Percentiles rank a stretch among this genome's conserved stretches.
These are phyloP conservation scores for Penicillium verhagenii DNA, from an alignment of 495 filamentous ascomycete species.

Conservation along the genomic window DNA sequence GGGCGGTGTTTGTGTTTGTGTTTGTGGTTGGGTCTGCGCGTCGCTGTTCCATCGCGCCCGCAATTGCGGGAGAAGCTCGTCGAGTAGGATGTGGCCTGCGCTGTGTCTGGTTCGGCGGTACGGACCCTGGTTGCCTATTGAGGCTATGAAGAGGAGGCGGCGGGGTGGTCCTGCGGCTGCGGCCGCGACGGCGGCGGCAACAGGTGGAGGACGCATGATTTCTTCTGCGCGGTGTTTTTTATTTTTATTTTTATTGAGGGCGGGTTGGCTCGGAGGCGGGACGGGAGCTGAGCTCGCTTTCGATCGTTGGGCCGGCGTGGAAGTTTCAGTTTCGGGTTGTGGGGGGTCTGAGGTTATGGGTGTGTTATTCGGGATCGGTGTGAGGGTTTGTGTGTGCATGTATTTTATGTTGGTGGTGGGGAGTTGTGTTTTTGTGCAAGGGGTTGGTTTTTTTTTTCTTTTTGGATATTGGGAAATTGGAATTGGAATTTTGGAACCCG, in stretches of 20 bases:
- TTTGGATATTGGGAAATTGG: neutral
- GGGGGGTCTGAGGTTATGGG: too few relatives aligned
- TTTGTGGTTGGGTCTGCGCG: too few relatives aligned
- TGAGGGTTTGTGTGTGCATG: neutral
- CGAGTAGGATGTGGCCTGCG: conserved; percentile 71
- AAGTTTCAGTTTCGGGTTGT: too few relatives aligned
- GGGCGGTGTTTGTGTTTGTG: conserved; percentile 23
- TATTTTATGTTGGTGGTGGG: too few relatives aligned
- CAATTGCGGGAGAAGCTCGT: conserved; percentile 49
- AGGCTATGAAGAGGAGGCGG: conserved; percentile 63
- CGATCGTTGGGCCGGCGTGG: too few relatives aligned
- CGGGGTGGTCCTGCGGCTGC: conserved; percentile 12
- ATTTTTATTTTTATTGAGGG: neutral
- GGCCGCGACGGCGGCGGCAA: neutral
- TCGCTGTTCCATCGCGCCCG: conserved; percentile 30
- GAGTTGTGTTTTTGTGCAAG: too few relatives aligned
- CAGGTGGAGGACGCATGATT: neutral
- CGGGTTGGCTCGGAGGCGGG: too few relatives aligned
- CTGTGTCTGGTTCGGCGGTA: conserved; percentile 76
- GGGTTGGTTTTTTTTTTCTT: neutral
- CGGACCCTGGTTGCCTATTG: conserved; percentile 64
- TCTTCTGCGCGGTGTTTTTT: neutral
- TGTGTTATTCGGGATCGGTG: too few relatives aligned
- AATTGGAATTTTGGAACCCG: too few relatives aligned
- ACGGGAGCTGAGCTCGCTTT: too few relatives aligned